Evolutionary conservation across 2,329 filamentous ascomycete genomes (phyloP).

Genomic region (Ophiostoma tasmaniense): DNA sequence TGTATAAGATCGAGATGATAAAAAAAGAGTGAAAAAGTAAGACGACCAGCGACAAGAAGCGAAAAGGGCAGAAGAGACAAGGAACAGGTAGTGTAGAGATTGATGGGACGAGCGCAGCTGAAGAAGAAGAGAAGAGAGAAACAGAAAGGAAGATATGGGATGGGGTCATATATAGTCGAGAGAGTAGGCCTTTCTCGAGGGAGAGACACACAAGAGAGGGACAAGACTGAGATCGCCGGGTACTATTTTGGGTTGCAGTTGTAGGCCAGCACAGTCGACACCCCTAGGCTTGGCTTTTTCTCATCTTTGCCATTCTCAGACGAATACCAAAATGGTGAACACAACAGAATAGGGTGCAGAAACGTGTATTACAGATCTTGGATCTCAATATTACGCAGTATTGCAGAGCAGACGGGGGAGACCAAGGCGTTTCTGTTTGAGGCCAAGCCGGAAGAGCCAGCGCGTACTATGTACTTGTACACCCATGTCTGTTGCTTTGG

Average conservation of each 20-base stretch:
- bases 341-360: not conserved
- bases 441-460: slow-evolving; percentile 7
- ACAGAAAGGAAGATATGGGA: not conserved
- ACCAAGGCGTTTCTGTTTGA: slow-evolving; percentile 6
- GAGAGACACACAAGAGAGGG: not conserved
- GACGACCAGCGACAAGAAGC: slow-evolving; percentile 20
- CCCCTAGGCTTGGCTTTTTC: not conserved
- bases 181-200: not conserved
- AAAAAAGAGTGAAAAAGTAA: not conserved
- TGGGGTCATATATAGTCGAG: not conserved
- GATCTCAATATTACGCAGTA: not conserved
- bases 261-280: not conserved
- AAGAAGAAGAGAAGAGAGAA: slow-evolving; percentile 1
- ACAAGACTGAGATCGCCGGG: not conserved
- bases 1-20: not conserved
- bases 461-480: no score
- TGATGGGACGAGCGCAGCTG: slow-evolving; percentile 17
- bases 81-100: not conserved
- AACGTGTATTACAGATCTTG: not conserved
- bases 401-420: not conserved
- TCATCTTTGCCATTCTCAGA: not conserved
- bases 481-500: not conserved
- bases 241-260: not conserved
- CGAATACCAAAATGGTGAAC: not conserved
- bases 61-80: slow-evolving; percentile 8